Evolutionary conservation across 306 rosid species (phyloP).

Genomic region (Rosa chinensis): DNA sequence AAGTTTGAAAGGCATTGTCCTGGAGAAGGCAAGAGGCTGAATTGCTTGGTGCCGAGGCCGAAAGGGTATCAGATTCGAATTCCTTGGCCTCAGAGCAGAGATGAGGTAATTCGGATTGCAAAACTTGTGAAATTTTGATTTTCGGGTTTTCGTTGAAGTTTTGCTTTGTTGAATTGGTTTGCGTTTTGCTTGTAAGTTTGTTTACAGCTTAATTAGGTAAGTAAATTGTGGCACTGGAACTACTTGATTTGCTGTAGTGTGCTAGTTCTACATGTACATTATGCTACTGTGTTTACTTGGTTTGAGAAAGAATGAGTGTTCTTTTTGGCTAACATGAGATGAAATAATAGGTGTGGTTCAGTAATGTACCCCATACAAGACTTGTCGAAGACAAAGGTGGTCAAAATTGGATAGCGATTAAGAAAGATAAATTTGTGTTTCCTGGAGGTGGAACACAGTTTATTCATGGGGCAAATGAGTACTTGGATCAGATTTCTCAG

Average conservation of each 20-base stretch:
- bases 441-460: conserved; percentile 86
- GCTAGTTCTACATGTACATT: not conserved
- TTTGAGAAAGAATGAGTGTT: conserved; percentile 14
- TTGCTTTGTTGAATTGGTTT: not conserved
- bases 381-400: conserved; percentile 84
- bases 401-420: conserved; percentile 73
- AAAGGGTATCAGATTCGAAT: conserved; percentile 56
- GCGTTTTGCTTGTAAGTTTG: not conserved
- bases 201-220: not conserved
- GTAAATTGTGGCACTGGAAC: not conserved
- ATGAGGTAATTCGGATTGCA: conserved; percentile 58
- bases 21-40: conserved; percentile 38
- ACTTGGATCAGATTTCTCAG: conserved; percentile 74
- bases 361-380: conserved; percentile 84
- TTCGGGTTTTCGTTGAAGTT: not conserved
- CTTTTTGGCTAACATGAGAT: conserved; percentile 19
- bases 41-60: conserved; percentile 70
- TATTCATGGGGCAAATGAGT: conserved; percentile 73
- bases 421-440: conserved; percentile 62
- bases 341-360: conserved; percentile 74
- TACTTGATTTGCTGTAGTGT: not conserved
- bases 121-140: conserved; percentile 27
- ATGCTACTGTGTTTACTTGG: conserved; percentile 7
- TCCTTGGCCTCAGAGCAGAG: conserved; percentile 81
- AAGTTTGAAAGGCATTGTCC: conserved; percentile 84